Evolutionary conservation across 495 filamentous ascomycete genomes (phyloP).

Genomic region (Eremomyces bilateralis): DNA sequence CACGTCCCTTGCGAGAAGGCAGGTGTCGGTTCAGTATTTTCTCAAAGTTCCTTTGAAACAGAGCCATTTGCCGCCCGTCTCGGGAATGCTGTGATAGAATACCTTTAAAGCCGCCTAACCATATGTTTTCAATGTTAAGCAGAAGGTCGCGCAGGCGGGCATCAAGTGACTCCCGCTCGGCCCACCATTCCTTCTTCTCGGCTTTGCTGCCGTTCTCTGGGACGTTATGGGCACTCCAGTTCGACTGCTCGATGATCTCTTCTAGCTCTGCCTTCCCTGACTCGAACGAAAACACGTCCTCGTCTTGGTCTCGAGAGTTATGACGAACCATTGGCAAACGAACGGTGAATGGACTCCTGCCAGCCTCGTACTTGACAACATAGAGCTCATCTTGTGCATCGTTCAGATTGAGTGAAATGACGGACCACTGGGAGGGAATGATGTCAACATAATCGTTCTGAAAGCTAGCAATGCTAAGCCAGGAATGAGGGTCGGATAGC

Average conservation of each 20-base stretch:
- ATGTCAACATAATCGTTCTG: conserved; percentile 58
- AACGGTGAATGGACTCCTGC: conserved; percentile 58
- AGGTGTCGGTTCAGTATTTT: conserved; percentile 69
- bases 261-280: conserved; percentile 55
- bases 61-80: conserved; percentile 36
- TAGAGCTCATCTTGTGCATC: conserved; percentile 62
- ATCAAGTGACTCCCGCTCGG: conserved; percentile 58
- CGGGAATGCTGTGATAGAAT: conserved; percentile 57
- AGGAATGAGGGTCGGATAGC: conserved; percentile 22
- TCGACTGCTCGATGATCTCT: conserved; percentile 59
- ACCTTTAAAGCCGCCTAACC: conserved; percentile 85
- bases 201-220: conserved; percentile 34
- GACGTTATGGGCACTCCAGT: conserved; percentile 59
- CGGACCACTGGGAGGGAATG: conserved; percentile 63
- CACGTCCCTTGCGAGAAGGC: conserved; percentile 65
- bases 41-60: conserved; percentile 58
- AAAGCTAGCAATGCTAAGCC: conserved; percentile 22
- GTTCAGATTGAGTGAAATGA: conserved; percentile 63
- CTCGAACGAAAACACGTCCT: conserved; percentile 64
- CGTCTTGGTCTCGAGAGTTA: conserved; percentile 56
- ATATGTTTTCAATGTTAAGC: conserved; percentile 68
- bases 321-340: conserved; percentile 66
- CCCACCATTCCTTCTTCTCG: conserved; percentile 72
- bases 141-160: conserved; percentile 54
- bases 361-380: conserved; percentile 53